Base-by-base conservation (phyloP, 805 yeast species). In the Maudiozyma saulgeensis region DNA sequence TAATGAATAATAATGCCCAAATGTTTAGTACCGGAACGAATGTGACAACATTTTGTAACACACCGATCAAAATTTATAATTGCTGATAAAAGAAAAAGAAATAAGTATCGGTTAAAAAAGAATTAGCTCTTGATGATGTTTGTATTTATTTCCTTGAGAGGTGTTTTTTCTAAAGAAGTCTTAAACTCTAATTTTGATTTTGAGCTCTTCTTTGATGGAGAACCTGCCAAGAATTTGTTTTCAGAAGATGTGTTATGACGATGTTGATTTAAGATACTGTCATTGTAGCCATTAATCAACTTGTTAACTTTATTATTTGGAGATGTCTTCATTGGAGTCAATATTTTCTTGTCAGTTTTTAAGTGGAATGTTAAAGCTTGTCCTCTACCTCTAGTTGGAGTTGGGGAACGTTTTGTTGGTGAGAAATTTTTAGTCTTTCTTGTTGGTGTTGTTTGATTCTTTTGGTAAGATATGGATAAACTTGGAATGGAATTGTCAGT, bases 291-390 rank as follows among this genome's bases (percentile, higher is more conserved):
- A 41, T 63, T 63, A 28, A 64, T 64, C 41, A 64, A 52, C 49
- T 58, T 62, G 53, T 61, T 64, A 2, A 64, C 68, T 48, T 67
- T 57, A 51, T 59, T 64, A 39, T 63, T 64, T 44, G 68, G 64
- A 12, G 68, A 61, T 4, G 59, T 61, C 42, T 57, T 61, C 5
- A 63, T 53, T 13, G 64, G 65, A 7, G 67, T 62, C 44, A 64
- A 49, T 11, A 58, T 56, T 46, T 61, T 61, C 34, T 59, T 58
- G 45, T 64, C 67, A 11, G 58, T 57, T 37, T 58, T 62, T 32
- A 60, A 48, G 40, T 64, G 66, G 53, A 64, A 65, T n/a, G 67
- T 63, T 31, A 64, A 53, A 2, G 66, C 68, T 47, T 65, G 65
- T n/a, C 67, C 64, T 35, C 60, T 60, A 40, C 47, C 50, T 26